Base-by-base conservation (phyloP, 1,284 basidiomycete genomes). In the Tylopilus orsonianus region DNA sequence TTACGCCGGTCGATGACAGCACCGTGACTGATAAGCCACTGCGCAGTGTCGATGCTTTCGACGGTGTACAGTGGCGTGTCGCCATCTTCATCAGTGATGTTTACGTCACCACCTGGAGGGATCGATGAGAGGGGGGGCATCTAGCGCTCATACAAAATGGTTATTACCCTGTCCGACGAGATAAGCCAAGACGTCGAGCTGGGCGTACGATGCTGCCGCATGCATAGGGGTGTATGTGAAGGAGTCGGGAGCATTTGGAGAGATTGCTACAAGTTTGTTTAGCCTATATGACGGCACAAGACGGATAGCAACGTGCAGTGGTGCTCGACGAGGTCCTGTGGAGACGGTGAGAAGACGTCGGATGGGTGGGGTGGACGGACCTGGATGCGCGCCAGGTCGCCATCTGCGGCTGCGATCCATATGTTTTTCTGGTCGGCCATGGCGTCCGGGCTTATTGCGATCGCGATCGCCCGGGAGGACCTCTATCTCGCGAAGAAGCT, bases 221-320 rank as follows among this genome's bases (percentile, higher is more conserved):
- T 97, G 93, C 83, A 97, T 89, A 10, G 93, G 91, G 0, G 93
- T 93, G 68, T 96, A 96, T 18, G 89, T 87, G 69, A 85, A 81
- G 7, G 71, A 65, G 64, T 96, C 93, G 18, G 83, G 81, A 8
- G 71, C 75, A 61, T 94, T 93, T 13, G 92, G 85, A 10, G 85
- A 84, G 33, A 85, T 61, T 22, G 83, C 91, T 86, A 64, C 53
- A 52, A 58, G 56, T 57, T 53, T 50, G 42, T 61, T 55, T 68
- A 68, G 66, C 41, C 7, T n/a, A 14, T 41, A 38, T 43, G 52
- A 41, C 9, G 32, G 34, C 1, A 3, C 35, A 52, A 29, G 39
- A 48, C 23, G 46, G 38, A 44, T 41, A 56, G 53, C 27, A 45
- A 73, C 78, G 62, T 74, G 71, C 79, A 68, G 53, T 83, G 71